Conservation (phyloP, 2,329 filamentous ascomycete genomes). For the Penicillium sp. region DNA sequence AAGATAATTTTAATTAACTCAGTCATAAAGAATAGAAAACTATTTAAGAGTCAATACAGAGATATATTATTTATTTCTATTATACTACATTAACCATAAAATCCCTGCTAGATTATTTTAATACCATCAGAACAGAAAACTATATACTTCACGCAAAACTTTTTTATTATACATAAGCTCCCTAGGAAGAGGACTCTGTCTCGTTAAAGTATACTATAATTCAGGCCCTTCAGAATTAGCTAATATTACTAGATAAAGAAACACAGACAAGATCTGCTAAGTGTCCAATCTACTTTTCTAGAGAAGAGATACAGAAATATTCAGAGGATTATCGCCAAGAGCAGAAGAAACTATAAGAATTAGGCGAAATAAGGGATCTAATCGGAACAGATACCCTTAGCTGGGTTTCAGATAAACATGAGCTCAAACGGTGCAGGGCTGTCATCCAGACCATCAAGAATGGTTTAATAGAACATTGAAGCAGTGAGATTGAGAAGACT, state of each 20-base stretch:
- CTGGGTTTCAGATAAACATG: constrained; percentile 31
- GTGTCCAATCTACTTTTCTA: constrained; percentile 28
- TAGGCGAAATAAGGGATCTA: constrained; percentile 27
- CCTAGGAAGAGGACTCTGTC: too few relatives aligned
- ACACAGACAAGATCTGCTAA: not conserved
- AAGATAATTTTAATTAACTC: too few relatives aligned
- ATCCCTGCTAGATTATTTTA: constrained; percentile 27
- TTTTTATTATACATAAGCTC: constrained; percentile 17
- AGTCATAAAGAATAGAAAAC: too few relatives aligned
- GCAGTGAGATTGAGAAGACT: constrained; percentile 24
- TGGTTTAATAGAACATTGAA: constrained; percentile 27
- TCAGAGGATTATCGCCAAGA: not conserved
- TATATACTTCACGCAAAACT: constrained; percentile 29
- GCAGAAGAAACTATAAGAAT: constrained; percentile 11
- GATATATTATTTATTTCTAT: constrained; percentile 29
- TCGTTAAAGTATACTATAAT: constrained; percentile 15
- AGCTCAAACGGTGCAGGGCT: constrained; percentile 25
- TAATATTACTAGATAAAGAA: constrained; percentile 18
- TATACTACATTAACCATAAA: constrained; percentile 31
- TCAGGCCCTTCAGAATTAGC: constrained; percentile 27
- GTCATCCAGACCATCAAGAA: constrained; percentile 23
- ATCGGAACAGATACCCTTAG: constrained; percentile 31
- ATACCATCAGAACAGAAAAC: constrained; percentile 20
- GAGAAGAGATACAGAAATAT: constrained; percentile 23
- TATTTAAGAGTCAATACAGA: constrained; percentile 31